A percentile compares a stretch with the other conserved stretches of the same genome.
Conservation (phyloP, 192 early-diverging fungal species). For the Backusella liffmaniae region DNA sequence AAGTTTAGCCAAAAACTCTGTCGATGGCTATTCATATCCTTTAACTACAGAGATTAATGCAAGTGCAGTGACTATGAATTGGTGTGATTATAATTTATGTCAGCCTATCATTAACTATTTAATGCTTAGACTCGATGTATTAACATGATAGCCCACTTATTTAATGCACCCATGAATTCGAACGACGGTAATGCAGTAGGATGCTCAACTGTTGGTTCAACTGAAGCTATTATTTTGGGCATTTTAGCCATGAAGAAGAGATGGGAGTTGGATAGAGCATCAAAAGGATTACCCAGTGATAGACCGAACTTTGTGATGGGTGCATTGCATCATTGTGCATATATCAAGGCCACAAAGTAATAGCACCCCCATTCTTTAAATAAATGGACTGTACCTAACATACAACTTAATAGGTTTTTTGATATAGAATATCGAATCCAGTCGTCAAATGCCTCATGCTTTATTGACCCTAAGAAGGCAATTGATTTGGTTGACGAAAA, state of each 20-base stretch:
- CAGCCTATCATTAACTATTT: background rate
- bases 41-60: slow-evolving; percentile 35
- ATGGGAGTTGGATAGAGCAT: slow-evolving; percentile 62
- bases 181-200: slow-evolving; percentile 51
- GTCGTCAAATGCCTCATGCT: slow-evolving; percentile 38
- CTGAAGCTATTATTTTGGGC: slow-evolving; percentile 76
- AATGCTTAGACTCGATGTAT: slow-evolving; percentile 35
- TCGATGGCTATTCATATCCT: slow-evolving; percentile 45
- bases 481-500: slow-evolving; percentile 76
- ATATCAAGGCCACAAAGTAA: slow-evolving; percentile 14
- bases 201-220: slow-evolving; percentile 71
- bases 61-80: background rate
- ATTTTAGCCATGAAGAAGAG: slow-evolving; percentile 76
- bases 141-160: slow-evolving; percentile 40
- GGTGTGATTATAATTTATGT: no score
- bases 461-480: slow-evolving; percentile 64
- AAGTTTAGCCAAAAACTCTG: slow-evolving; percentile 75
- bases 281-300: slow-evolving; percentile 60
- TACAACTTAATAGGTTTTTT: slow-evolving; percentile 24
- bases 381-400: no score
- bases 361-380: no score
- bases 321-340: slow-evolving; percentile 63
- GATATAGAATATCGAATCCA: slow-evolving; percentile 38
- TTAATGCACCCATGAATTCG: slow-evolving; percentile 34
- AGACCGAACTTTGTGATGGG: slow-evolving; percentile 79